Percentiles rank a stretch among this genome's conserved stretches.
phyloP scores from a whole-genome alignment of 73 alveolate species.

The Symbiodinium pilosum region DNA sequence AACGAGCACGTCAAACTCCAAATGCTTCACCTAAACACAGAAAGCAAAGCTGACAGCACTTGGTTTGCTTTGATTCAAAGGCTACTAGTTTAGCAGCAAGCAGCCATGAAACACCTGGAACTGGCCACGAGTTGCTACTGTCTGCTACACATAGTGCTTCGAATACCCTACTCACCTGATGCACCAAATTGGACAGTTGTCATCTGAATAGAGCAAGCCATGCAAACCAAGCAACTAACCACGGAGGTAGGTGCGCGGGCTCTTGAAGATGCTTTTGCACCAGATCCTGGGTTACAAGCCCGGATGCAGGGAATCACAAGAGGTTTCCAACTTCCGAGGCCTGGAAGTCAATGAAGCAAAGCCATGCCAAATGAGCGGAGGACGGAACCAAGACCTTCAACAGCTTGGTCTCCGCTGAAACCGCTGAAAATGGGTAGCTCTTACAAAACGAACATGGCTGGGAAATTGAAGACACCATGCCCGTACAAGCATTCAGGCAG shows the following conservation, averaged over 20 bases:
- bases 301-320: too few species aligned
- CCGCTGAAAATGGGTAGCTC: too few species aligned
- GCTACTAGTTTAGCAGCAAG: too few species aligned
- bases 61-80: too few species aligned
- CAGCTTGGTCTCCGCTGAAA: too few species aligned
- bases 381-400: conserved; percentile 69
- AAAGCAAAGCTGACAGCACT: too few species aligned
- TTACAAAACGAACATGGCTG: too few species aligned
- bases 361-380: conserved; percentile 88
- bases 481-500: background rate
- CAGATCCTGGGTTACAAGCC: conserved; percentile 39
- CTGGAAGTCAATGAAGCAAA: conserved; percentile 87
- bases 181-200: too few species aligned
- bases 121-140: background rate
- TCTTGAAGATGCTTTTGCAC: conserved; percentile 57
- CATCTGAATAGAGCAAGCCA: too few species aligned
- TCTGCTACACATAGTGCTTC: background rate
- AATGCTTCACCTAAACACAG: conserved; percentile 50
- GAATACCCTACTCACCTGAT: too few species aligned
- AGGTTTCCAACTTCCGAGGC: background rate
- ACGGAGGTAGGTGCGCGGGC: conserved; percentile 64
- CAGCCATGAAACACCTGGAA: background rate
- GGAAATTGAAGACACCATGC: too few species aligned
- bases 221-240: conserved; percentile 29
- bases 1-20: conserved; percentile 87